Percentiles rank a stretch among this genome's conserved stretches.
phyloP scores from a whole-genome alignment of 2,329 filamentous ascomycete species.

The Diaporthe citrichinensis region DNA sequence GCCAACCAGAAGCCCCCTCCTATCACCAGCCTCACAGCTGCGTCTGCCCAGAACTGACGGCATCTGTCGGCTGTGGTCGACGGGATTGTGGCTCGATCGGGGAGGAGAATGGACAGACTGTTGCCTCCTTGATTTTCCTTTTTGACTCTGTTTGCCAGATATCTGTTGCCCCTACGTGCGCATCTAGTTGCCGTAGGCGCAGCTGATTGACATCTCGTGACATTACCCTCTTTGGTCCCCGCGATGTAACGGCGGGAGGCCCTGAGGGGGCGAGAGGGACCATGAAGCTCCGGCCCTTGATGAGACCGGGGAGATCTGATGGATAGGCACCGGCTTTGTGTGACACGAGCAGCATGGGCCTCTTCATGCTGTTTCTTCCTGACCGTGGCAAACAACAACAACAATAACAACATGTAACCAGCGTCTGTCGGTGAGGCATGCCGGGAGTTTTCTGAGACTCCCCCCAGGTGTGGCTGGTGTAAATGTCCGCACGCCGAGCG shows the following conservation, averaged over 20 bases:
- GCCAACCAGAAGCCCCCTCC: not conserved
- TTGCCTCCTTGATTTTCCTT: not conserved
- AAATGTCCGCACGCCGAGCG: slow-evolving; percentile 9
- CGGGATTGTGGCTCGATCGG: slow-evolving; percentile 1
- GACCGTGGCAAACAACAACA: not conserved
- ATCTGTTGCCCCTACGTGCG: not conserved
- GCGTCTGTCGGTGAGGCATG: not conserved
- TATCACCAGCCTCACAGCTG: slow-evolving; percentile 12
- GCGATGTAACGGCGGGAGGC: slow-evolving; percentile 18
- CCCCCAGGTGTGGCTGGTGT: slow-evolving; percentile 7
- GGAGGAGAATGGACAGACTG: not conserved
- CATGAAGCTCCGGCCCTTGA: slow-evolving; percentile 6
- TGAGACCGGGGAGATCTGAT: not conserved
- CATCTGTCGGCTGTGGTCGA: not conserved
- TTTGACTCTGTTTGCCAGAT: not conserved
- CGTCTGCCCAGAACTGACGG: slow-evolving; percentile 23
- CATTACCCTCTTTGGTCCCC: slow-evolving; percentile 5
- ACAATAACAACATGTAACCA: slow-evolving; percentile 17
- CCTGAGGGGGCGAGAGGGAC: not conserved
- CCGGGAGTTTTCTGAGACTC: slow-evolving; percentile 11
- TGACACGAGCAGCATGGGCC: slow-evolving; percentile 12
- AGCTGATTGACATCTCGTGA: slow-evolving; percentile 22
- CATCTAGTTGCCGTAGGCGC: not conserved
- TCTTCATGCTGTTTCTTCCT: slow-evolving; percentile 14
- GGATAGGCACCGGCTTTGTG: slow-evolving; percentile 19